Base-by-base conservation (phyloP, 2,329 filamentous ascomycete genomes). In the Apiospora phragmitis region DNA sequence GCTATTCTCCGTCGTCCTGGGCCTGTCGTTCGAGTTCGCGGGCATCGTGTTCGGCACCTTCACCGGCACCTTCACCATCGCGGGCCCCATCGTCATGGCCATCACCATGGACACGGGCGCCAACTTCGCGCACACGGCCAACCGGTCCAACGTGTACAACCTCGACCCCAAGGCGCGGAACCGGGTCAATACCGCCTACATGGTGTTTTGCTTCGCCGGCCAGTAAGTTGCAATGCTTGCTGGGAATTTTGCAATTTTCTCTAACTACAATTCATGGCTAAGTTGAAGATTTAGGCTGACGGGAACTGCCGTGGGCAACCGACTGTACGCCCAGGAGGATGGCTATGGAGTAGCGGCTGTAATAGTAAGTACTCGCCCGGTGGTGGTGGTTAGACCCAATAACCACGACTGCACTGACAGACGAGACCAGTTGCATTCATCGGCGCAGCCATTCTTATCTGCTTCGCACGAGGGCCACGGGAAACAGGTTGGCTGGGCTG, bases 151-250 rank as follows among this genome's bases (percentile, higher is more conserved):
- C 4, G 92, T 96, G 26, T 95, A 93, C 75, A 81, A 84, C 1
- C 89, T 95, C 29, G 91, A 92, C 69, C 90, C 93, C 0, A 90
- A 89, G 71, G 90, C 91, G 0, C 83, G 92, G 5, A 96, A 94
- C 80, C 82, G 93, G 4, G 87, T 95, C 32, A 96, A 96, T 77
- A 94, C 93, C 0, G 92, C 91, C 1, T 96, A 94, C 76, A 96
- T 95, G 93, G 86, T 94, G 0, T 86, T 87, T 9, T 90, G 89
- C 0, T 95, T 95, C 76, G 89, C 87, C 38, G 93, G 93, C 0
- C 93, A 96, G 82, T 69, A 51, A 32, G 68, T 69, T 8, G 77
- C 4, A 5, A 66, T 32, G 35, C 38, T 6, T 21, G 18, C 6
- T n/a, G n/a, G n/a, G n/a, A n/a, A n/a, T n/a, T n/a, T n/a, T n/a